A percentile compares a stretch with the other conserved stretches of the same genome.
These are phyloP conservation scores for Coemansia sp. DNA, from an alignment of 192 early-diverging fungal species.

Conservation along the genomic window DNA sequence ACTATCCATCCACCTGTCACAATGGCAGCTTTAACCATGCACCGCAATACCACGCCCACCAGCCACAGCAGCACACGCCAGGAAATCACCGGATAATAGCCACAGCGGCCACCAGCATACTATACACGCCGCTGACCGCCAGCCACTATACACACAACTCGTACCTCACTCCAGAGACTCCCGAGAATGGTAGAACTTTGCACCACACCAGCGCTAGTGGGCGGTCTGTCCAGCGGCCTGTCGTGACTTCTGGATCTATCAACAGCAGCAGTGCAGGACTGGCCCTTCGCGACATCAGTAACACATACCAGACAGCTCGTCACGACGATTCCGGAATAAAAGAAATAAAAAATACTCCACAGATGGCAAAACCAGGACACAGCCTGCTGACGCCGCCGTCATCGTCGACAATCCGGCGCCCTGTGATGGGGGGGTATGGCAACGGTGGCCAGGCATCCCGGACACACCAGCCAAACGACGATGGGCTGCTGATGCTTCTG, in stretches of 20 bases:
- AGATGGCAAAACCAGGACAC: background rate
- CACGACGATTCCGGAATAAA: background rate
- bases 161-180: constrained; percentile 13
- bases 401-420: background rate
- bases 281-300: constrained; percentile 41
- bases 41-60: background rate
- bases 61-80: background rate
- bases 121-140: background rate
- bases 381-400: constrained; percentile 1
- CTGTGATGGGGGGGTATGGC: background rate
- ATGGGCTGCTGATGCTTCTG: background rate
- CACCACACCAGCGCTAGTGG: constrained; percentile 4
- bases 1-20: background rate
- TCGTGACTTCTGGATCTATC: background rate
- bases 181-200: constrained; percentile 1
- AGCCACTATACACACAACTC: background rate
- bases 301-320: constrained; percentile 13
- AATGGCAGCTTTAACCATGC: background rate
- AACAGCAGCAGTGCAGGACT: constrained; percentile 3
- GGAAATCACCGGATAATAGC: background rate
- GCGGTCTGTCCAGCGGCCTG: background rate
- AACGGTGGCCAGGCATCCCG: background rate
- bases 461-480: background rate
- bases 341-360: background rate
- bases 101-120: background rate